Evolutionary conservation across 177 flowering plant species (phyloP), one percentile per base, ranked within the genome.

Genomic region (Vitis hybrid): DNA sequence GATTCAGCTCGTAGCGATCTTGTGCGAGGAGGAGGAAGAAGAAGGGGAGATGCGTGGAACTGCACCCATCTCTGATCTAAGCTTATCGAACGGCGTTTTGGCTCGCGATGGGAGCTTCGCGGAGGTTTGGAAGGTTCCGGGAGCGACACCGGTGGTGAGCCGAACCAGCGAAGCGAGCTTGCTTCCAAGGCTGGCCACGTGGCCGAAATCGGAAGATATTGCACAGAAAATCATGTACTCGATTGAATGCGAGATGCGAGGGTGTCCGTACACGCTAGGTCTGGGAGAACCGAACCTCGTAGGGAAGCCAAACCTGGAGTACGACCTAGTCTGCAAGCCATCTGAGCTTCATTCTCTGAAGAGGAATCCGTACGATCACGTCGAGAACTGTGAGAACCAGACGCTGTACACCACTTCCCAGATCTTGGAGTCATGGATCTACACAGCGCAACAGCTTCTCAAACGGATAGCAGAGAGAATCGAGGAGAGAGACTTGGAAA

Each of bases 201-300:
- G 97, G 97, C 80, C 73, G 59, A 88, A 77, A 73, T 81, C 93
- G 10, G 92, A 88, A 55, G 90, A 73, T 45, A 60, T 86, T 0
- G 97, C 92, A 2, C 60, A 83, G 79, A 88, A 78, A 76, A 84
- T 91, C 49, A 68, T 82, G 62, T 84, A 81, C 80, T 75, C 89
- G 61, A 81, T 92, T 74, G 98, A 94, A 74, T 80, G 88, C 83
- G 84, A 84, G 74, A 85, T 92, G 93, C 69, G 79, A 74, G 56
- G 88, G 66, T 82, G 91, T 53, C 84, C 83, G 49, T 94, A 83
- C 88, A 89, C 97, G 20, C 79, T 94, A 6, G 98, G 97, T 5
- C 51, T 94, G 12, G 98, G 98, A 1, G 98, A 94, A 73, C 92
- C 92, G 19, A 94, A 94, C 63, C 81, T 92, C 11, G 64, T 80